phyloP scores from a whole-genome alignment of 1,284 basidiomycete species.

The Ustanciosporium gigantosporum region DNA sequence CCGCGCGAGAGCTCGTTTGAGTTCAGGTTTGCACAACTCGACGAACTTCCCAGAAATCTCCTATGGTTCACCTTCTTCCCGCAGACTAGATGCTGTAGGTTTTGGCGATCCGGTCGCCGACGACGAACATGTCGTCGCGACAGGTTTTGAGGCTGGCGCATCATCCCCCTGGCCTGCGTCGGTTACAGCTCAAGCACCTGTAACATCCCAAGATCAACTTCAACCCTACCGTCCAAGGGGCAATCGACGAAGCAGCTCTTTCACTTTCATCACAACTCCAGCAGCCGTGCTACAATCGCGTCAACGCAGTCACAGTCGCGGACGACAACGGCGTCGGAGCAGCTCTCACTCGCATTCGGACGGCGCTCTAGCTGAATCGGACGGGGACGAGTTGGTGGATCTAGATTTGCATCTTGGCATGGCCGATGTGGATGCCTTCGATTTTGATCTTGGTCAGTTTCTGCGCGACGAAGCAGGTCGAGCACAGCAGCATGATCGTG shows the following conservation, averaged over 20 bases:
- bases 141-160: too few species aligned
- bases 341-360: background rate
- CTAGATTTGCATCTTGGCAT: slow-evolving; percentile 28
- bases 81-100: too few species aligned
- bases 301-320: slow-evolving; percentile 14
- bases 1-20: too few species aligned
- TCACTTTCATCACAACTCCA: slow-evolving; percentile 29
- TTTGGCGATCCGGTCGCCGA: too few species aligned
- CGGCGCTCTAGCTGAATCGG: slow-evolving; percentile 1
- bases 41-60: too few species aligned
- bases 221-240: background rate
- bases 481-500: background rate
- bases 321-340: slow-evolving; percentile 3
- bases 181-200: too few species aligned
- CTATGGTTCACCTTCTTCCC: too few species aligned
- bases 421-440: slow-evolving; percentile 20
- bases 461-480: slow-evolving; percentile 11
- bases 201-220: too few species aligned
- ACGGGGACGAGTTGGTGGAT: slow-evolving; percentile 22
- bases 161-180: too few species aligned
- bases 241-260: slow-evolving; percentile 16
- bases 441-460: slow-evolving; percentile 27
- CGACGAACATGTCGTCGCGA: too few species aligned
- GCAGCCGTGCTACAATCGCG: slow-evolving; percentile 26
- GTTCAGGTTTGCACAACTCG: too few species aligned